Conservation (phyloP, 2,329 filamentous ascomycete genomes). For the Penicillium sp. region DNA sequence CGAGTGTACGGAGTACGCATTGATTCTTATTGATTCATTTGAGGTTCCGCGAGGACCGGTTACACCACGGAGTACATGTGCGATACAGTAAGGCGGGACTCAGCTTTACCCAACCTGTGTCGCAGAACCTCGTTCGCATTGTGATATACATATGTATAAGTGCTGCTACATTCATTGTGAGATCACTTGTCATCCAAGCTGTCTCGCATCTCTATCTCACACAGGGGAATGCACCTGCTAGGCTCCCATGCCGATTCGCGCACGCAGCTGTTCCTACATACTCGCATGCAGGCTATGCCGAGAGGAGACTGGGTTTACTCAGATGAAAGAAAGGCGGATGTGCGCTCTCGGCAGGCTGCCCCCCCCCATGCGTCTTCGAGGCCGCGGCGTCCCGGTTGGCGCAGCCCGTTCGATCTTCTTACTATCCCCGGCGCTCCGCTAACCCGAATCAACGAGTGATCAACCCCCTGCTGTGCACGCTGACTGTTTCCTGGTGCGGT, state of each 20-base stretch:
- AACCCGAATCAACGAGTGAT: neutral
- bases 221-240: neutral
- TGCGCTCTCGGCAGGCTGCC: neutral
- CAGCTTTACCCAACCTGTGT: neutral
- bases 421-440: neutral
- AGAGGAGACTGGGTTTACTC: neutral
- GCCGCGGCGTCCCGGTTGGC: neutral
- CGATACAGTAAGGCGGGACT: neutral
- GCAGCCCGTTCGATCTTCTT: neutral
- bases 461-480: slow-evolving; percentile 3
- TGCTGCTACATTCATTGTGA: neutral
- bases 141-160: neutral
- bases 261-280: neutral
- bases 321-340: neutral
- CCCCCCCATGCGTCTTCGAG: neutral
- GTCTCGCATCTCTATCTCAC: neutral
- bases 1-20: too few relatives aligned
- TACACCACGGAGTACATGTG: neutral
- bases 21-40: too few relatives aligned
- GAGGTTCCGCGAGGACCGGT: neutral
- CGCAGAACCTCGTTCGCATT: neutral
- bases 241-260: neutral
- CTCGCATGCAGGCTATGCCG: neutral
- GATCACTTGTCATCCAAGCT: neutral
- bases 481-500: neutral